Evolutionary conservation across 2,329 filamentous ascomycete species (phyloP).

Genomic region (Epichloe gansuensis): DNA sequence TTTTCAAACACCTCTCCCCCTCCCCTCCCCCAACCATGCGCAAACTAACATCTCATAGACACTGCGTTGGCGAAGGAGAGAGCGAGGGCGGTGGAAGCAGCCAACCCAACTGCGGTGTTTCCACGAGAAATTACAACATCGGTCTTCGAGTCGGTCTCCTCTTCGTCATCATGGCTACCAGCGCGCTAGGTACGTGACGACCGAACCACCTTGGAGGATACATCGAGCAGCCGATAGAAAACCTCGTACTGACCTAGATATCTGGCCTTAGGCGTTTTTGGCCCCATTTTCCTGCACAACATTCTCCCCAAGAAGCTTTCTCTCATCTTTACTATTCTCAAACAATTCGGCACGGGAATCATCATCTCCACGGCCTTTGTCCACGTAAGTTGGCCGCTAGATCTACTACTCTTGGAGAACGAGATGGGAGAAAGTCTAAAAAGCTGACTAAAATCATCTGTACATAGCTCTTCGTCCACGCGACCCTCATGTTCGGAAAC

Average conservation of each 20-base stretch:
- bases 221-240: not conserved
- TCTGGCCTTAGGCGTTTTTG: conserved; percentile 39
- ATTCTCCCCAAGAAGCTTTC: conserved; percentile 38
- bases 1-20: not conserved
- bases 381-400: conserved; percentile 35
- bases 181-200: conserved; percentile 40
- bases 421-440: not conserved
- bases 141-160: conserved; percentile 55
- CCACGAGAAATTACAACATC: conserved; percentile 49
- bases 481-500: conserved; percentile 58
- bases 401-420: not conserved
- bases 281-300: conserved; percentile 49
- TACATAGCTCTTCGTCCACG: conserved; percentile 59
- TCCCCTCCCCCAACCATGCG: not conserved
- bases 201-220: not conserved
- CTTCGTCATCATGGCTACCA: conserved; percentile 59
- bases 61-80: conserved; percentile 42
- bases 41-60: conserved; percentile 20
- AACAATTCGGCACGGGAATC: conserved; percentile 63
- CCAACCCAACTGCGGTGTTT: conserved; percentile 28
- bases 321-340: conserved; percentile 47
- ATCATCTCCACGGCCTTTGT: conserved; percentile 61
- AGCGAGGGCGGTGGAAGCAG: conserved; percentile 18
- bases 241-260: no score
- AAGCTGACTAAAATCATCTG: not conserved